phyloP scores from a whole-genome alignment of 345 rosid genomes.

The Heritiera fomes region DNA sequence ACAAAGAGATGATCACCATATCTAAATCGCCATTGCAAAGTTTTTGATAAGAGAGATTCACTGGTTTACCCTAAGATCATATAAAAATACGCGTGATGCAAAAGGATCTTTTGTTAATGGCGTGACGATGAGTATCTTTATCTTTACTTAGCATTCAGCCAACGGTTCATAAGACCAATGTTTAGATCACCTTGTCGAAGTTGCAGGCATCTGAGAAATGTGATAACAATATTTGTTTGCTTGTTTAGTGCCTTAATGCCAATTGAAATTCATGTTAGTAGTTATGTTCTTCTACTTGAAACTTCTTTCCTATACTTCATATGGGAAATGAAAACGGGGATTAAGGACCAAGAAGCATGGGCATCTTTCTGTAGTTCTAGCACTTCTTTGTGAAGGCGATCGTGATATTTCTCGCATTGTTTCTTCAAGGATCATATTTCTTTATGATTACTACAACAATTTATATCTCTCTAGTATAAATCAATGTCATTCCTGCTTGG shows the following conservation, averaged over 20 bases:
- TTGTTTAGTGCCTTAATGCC: background rate
- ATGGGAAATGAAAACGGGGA: background rate
- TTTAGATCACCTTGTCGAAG: background rate
- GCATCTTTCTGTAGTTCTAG: conserved; percentile 1
- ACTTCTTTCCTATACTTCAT: background rate
- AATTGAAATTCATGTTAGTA: background rate
- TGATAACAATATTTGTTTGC: background rate
- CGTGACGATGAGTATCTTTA: no score
- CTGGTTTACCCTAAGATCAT: background rate
- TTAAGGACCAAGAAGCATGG: conserved; percentile 17
- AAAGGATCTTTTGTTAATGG: no score
- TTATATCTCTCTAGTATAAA: background rate
- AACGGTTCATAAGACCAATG: background rate
- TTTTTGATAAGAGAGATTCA: background rate
- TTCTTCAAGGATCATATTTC: background rate
- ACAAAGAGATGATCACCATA: background rate
- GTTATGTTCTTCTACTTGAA: background rate
- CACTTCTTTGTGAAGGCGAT: background rate
- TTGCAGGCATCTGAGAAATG: background rate
- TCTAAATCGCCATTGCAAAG: background rate
- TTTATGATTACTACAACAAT: background rate
- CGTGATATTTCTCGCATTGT: conserved; percentile 13
- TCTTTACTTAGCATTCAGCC: background rate
- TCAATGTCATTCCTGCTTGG: background rate
- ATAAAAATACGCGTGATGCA: background rate